Evolutionary conservation across 768 basidiomycete genomes (phyloP), one percentile per base, ranked within the genome.

Genomic region (Pulveroboletus sp.): DNA sequence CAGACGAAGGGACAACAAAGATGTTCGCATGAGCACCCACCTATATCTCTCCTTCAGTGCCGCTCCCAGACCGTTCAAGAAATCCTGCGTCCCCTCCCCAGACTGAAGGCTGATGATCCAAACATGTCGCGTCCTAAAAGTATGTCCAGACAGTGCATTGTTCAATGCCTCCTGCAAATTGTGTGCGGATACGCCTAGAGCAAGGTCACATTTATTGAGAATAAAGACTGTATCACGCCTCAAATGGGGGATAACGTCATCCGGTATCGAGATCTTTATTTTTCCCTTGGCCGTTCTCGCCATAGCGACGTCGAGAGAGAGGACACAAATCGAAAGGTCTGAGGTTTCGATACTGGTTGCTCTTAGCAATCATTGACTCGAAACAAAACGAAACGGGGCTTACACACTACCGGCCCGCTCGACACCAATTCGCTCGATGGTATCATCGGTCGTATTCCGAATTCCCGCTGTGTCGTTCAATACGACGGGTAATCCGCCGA

Each of bases 381-480:
- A 23, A 40, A 5, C n/a, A 19, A 20, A 25, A 17, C 5, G 4
- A 41, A 43, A 46, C 36, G 35, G 44, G 37, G 72, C 86, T 57
- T 52, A 92, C 92, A 79, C 75, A 37, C 76, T 70, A 39, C 70
- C 70, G 0, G 92, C 94, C 27, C 87, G 77, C 54, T 87, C 76
- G 16, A 95, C 78, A 0, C 93, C 94, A 38, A 94, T 91, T 27
- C 65, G 74, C 66, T 97, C 93, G 2, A 94, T 85, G 3, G 79
- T 58, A 45, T 69, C 63, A 54, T 92, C 84, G 8, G 77, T 68
- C 0, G 87, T 84, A 47, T 72, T 67, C 24, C 93, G 75, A 12
- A 95, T 68, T 1, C 93, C 94, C 3, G 93, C 94, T 0, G 94
- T 95, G 62, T 97, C 94, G 1, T 84, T 78, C 12, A 93, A 75